These are phyloP conservation scores for Arxiozyma bovina DNA, from an alignment of 1,139 yeast genomes.

Conservation along the genomic window DNA sequence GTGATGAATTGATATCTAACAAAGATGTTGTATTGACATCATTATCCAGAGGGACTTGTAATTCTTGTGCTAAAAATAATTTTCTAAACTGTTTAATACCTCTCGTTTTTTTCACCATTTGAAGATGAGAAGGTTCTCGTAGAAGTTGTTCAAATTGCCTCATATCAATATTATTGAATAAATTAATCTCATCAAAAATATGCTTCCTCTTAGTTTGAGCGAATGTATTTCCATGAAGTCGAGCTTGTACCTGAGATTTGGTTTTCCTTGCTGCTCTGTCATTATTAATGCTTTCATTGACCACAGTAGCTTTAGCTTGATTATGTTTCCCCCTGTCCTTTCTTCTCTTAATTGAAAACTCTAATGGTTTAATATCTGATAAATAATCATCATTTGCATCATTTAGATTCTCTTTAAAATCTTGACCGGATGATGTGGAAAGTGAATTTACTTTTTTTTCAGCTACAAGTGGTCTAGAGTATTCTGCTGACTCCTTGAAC, in stretches of 20 bases:
- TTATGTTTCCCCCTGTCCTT: background rate
- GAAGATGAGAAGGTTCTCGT: constrained; percentile 47
- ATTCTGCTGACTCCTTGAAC: background rate
- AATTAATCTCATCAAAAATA: background rate
- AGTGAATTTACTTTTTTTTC: background rate
- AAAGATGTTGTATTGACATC: background rate
- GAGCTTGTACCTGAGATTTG: constrained; percentile 1
- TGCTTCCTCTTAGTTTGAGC: background rate
- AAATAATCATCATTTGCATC: constrained; percentile 5
- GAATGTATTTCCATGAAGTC: background rate
- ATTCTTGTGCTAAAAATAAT: constrained; percentile 74
- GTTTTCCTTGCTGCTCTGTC: background rate
- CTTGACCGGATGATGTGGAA: background rate
- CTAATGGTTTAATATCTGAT: constrained; percentile 13
- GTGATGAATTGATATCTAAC: background rate
- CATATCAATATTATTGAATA: constrained; percentile 21
- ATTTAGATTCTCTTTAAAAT: background rate
- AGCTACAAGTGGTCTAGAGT: background rate
- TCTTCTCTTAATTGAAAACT: background rate
- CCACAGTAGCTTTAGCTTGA: background rate
- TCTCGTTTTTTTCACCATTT: constrained; percentile 38
- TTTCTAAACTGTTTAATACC: constrained; percentile 44
- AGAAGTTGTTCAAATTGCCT: constrained; percentile 35
- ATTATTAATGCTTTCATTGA: background rate
- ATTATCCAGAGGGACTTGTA: constrained; percentile 30